Percentiles rank a stretch among this genome's conserved stretches.
Conservation (phyloP, 306 rosid genomes). For the Cucurbita pepo region DNA sequence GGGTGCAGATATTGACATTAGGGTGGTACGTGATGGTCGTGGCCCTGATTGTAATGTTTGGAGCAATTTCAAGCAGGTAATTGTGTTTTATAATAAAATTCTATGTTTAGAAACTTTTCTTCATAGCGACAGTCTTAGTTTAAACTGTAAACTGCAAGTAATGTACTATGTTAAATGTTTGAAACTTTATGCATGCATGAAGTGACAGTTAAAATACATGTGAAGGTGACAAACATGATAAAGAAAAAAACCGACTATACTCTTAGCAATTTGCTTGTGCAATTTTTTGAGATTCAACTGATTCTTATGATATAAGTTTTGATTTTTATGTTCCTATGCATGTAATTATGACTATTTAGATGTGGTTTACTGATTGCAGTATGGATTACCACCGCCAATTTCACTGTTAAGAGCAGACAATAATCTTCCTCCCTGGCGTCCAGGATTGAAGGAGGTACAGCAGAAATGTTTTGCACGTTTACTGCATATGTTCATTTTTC, state of each 20-base stretch:
- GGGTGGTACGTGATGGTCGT: slow-evolving; percentile 95
- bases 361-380: slow-evolving; percentile 38
- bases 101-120: slow-evolving; percentile 4
- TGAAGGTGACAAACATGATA: background rate
- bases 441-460: slow-evolving; percentile 69
- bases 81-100: background rate
- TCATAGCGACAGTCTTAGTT: background rate
- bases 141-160: background rate
- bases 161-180: background rate
- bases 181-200: background rate
- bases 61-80: slow-evolving; percentile 98
- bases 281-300: background rate
- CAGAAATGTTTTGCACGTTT: background rate
- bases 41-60: slow-evolving; percentile 94
- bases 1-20: slow-evolving; percentile 99
- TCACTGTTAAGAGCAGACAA: slow-evolving; percentile 85
- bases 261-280: background rate
- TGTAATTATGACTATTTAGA: background rate
- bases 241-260: background rate
- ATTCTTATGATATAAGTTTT: background rate
- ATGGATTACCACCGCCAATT: slow-evolving; percentile 66
- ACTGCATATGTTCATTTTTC: background rate
- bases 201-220: background rate
- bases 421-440: slow-evolving; percentile 96
- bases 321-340: background rate